These are phyloP conservation scores for Debaryomyces hansenii DNA, from an alignment of 805 yeast species.

Conservation along the genomic window DNA sequence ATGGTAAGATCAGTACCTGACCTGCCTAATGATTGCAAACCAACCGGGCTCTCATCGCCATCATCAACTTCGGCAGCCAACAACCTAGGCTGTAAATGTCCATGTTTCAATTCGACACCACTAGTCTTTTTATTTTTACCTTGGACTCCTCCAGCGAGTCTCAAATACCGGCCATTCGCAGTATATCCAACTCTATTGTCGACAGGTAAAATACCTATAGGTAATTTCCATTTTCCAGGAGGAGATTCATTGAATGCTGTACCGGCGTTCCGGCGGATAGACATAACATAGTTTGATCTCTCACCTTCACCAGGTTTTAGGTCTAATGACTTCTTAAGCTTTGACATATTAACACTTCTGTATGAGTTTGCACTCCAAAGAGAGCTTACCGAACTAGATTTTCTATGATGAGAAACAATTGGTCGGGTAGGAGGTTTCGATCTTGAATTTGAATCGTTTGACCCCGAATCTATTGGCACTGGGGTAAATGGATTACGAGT, in stretches of 20 bases:
- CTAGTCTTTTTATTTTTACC: slow-evolving; percentile 34
- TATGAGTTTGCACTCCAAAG: slow-evolving; percentile 31
- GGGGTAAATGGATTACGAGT: background rate
- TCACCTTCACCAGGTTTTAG: slow-evolving; percentile 52
- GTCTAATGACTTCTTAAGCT: slow-evolving; percentile 33
- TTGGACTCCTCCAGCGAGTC: slow-evolving; percentile 24
- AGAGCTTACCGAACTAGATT: slow-evolving; percentile 35
- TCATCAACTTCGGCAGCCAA: slow-evolving; percentile 78
- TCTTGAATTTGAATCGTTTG: slow-evolving; percentile 1
- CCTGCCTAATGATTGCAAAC: slow-evolving; percentile 8
- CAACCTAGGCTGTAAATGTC: slow-evolving; percentile 61
- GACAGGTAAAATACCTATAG: slow-evolving; percentile 54
- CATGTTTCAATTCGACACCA: slow-evolving; percentile 60
- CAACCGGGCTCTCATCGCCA: slow-evolving; percentile 36
- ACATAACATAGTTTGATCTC: slow-evolving; percentile 48
- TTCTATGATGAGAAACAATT: slow-evolving; percentile 13
- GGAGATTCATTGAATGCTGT: slow-evolving; percentile 49
- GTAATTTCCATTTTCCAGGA: slow-evolving; percentile 50
- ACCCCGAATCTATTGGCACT: slow-evolving; percentile 1
- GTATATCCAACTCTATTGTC: slow-evolving; percentile 31
- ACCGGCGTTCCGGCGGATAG: slow-evolving; percentile 44
- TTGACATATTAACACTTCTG: slow-evolving; percentile 36
- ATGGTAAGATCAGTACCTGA: slow-evolving; percentile 6
- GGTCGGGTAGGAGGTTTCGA: background rate
- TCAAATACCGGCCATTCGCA: slow-evolving; percentile 27